Conservation (phyloP, 805 yeast species). For the Metschnikowia borealis region DNA sequence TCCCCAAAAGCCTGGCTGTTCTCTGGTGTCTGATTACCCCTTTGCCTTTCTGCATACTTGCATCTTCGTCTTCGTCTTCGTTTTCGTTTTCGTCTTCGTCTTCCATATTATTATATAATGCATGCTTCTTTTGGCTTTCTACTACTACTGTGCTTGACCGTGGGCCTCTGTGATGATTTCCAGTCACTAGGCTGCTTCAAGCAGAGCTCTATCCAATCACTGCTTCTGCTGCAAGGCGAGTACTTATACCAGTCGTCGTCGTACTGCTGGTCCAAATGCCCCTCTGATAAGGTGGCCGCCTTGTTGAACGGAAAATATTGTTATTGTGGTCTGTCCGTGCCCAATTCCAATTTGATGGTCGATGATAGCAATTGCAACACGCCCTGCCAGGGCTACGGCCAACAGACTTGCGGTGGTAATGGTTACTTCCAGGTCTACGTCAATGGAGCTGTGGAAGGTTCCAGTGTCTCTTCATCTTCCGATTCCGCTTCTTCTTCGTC, state of each 20-base stretch:
- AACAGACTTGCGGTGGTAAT: conserved; percentile 54
- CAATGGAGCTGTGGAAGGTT: conserved; percentile 24
- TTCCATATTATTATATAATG: not conserved
- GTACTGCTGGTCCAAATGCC: conserved; percentile 52
- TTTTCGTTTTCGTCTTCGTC: not conserved
- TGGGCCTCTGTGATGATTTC: conserved; percentile 9
- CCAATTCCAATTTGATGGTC: conserved; percentile 20
- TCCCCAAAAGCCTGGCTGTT: not conserved
- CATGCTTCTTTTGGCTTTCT: conserved; percentile 1
- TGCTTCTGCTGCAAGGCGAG: conserved; percentile 41
- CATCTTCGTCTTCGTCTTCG: not conserved
- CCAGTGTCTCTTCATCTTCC: conserved; percentile 13
- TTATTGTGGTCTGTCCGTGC: conserved; percentile 58
- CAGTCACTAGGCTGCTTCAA: conserved; percentile 15
- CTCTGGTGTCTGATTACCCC: not conserved
- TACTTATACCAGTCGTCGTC: conserved; percentile 58
- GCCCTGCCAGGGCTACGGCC: conserved; percentile 59
- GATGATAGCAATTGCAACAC: conserved; percentile 18
- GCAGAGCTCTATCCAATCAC: conserved; percentile 15
- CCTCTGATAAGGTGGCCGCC: conserved; percentile 27
- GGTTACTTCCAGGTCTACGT: conserved; percentile 44
- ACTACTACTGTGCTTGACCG: conserved; percentile 11
- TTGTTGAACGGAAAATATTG: conserved; percentile 51
- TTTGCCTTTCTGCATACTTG: not conserved
- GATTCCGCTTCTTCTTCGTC: conserved; percentile 15